phyloP scores from a whole-genome alignment of 2,329 filamentous ascomycete genomes.

The Xylariaceae sp. region DNA sequence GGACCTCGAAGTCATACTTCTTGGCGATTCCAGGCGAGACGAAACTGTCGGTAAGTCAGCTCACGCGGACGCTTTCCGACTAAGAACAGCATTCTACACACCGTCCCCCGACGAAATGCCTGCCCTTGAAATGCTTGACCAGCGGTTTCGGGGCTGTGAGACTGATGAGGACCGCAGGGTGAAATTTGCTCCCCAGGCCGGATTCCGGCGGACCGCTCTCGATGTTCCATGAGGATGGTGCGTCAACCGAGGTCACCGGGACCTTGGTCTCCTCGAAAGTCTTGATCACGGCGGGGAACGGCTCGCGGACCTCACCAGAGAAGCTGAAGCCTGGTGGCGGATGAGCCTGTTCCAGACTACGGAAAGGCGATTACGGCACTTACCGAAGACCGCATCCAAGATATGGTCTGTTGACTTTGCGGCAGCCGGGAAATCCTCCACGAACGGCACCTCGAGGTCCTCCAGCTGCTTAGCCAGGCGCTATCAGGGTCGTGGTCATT shows the following conservation, averaged over 20 bases:
- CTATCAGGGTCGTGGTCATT: slow-evolving; percentile 32
- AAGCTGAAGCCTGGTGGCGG: slow-evolving; percentile 70
- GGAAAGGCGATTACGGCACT: slow-evolving; percentile 15
- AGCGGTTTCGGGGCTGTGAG: slow-evolving; percentile 91
- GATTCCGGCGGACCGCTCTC: slow-evolving; percentile 71
- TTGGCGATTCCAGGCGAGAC: slow-evolving; percentile 68
- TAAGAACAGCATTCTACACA: slow-evolving; percentile 30
- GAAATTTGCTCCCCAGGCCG: slow-evolving; percentile 72
- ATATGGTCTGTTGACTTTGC: slow-evolving; percentile 67
- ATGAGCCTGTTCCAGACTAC: slow-evolving; percentile 10
- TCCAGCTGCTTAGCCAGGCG: slow-evolving; percentile 78
- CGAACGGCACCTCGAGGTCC: slow-evolving; percentile 76
- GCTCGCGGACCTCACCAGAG: slow-evolving; percentile 83
- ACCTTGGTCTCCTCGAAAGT: slow-evolving; percentile 65
- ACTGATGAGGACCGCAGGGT: slow-evolving; percentile 74
- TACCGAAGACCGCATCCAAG: slow-evolving; percentile 88
- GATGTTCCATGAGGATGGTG: slow-evolving; percentile 91
- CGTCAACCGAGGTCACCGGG: slow-evolving; percentile 83
- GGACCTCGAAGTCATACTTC: slow-evolving; percentile 81
- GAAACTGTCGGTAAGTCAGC: slow-evolving; percentile 49
- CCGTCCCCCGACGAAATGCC: slow-evolving; percentile 87
- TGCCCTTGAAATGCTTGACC: slow-evolving; percentile 72
- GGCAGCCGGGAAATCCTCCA: slow-evolving; percentile 65
- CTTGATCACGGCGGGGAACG: slow-evolving; percentile 75
- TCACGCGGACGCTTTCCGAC: background rate